Evolutionary conservation across 2,329 filamentous ascomycete species (phyloP).

Genomic region (Cytospora schulzeri): DNA sequence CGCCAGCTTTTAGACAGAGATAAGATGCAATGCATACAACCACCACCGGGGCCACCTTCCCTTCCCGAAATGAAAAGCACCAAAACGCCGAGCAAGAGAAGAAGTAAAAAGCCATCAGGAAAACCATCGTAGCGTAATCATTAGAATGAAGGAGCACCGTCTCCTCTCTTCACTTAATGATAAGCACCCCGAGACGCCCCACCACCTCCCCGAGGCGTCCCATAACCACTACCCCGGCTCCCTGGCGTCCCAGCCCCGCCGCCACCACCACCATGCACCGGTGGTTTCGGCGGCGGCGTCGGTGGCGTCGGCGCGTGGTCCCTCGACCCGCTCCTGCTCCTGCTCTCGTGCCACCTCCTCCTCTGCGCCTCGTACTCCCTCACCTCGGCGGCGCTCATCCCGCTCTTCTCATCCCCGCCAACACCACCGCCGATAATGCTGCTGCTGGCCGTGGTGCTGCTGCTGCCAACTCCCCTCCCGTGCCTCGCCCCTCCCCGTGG

Average conservation of each 20-base stretch:
- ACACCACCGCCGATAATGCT: too few species aligned
- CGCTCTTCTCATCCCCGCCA: slow-evolving; percentile 32
- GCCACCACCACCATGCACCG: slow-evolving; percentile 8
- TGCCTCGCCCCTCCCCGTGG: not conserved
- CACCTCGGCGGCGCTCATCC: slow-evolving; percentile 28
- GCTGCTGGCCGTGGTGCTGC: too few species aligned
- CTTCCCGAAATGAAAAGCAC: not conserved
- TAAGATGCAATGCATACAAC: too few species aligned
- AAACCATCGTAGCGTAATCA: too few species aligned
- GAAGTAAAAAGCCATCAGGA: not conserved
- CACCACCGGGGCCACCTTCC: not conserved
- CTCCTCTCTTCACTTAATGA: not conserved
- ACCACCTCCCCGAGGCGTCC: slow-evolving; percentile 11
- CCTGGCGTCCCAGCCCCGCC: slow-evolving; percentile 5
- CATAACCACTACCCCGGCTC: slow-evolving; percentile 6
- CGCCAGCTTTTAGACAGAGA: not conserved
- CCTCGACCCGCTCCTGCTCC: slow-evolving; percentile 21
- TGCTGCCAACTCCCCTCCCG: slow-evolving; percentile 25
- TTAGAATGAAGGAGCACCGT: too few species aligned
- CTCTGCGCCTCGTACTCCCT: slow-evolving; percentile 34
- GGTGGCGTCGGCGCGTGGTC: slow-evolving; percentile 15
- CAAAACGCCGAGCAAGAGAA: not conserved
- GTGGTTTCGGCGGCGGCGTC: slow-evolving; percentile 22
- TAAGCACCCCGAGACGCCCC: not conserved
- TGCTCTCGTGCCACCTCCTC: slow-evolving; percentile 34